A percentile compares a stretch with the other conserved stretches of the same genome.
Conservation (phyloP, 2,329 filamentous ascomycete species). For the Aspergillus pseudoviridinutans region DNA sequence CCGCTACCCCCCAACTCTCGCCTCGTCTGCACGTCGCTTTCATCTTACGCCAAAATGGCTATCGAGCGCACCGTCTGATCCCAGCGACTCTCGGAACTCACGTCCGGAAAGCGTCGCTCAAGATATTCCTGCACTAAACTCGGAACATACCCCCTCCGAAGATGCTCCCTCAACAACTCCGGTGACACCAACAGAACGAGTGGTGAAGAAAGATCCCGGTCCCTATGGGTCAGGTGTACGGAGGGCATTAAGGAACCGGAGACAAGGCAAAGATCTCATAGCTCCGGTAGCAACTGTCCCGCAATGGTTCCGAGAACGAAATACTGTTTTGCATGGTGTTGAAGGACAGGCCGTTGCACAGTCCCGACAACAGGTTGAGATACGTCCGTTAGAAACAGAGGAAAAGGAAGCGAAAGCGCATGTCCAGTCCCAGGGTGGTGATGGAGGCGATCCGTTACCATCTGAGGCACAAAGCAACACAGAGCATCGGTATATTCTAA, state of each 20-base stretch:
- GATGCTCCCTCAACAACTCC: slow-evolving; percentile 11
- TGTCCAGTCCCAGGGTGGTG: slow-evolving; percentile 20
- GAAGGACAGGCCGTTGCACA: slow-evolving; percentile 10
- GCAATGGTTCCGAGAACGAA: slow-evolving; percentile 36
- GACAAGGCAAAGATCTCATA: slow-evolving; percentile 16
- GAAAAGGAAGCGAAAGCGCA: slow-evolving; percentile 11
- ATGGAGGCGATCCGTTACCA: slow-evolving; percentile 19
- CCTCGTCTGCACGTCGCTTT: slow-evolving; percentile 27
- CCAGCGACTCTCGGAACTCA: slow-evolving; percentile 21
- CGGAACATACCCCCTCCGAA: slow-evolving; percentile 11
- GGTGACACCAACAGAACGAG: slow-evolving; percentile 11
- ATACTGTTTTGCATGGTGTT: slow-evolving; percentile 25
- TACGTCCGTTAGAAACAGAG: slow-evolving; percentile 19
- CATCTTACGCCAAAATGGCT: slow-evolving; percentile 29
- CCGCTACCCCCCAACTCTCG: slow-evolving; percentile 27
- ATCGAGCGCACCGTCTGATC: slow-evolving; percentile 26
- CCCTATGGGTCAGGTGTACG: slow-evolving; percentile 40
- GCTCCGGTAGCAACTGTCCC: slow-evolving; percentile 27
- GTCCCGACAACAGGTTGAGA: slow-evolving; percentile 22
- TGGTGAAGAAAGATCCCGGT: slow-evolving; percentile 21
- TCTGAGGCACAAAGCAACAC: slow-evolving; percentile 12
- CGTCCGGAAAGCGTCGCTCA: slow-evolving; percentile 18
- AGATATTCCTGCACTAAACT: slow-evolving; percentile 16
- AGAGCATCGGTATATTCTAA: slow-evolving; percentile 36
- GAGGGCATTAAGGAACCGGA: slow-evolving; percentile 35